Conservation (phyloP, 1,139 yeast genomes). For the Geotrichum aggregatum region DNA sequence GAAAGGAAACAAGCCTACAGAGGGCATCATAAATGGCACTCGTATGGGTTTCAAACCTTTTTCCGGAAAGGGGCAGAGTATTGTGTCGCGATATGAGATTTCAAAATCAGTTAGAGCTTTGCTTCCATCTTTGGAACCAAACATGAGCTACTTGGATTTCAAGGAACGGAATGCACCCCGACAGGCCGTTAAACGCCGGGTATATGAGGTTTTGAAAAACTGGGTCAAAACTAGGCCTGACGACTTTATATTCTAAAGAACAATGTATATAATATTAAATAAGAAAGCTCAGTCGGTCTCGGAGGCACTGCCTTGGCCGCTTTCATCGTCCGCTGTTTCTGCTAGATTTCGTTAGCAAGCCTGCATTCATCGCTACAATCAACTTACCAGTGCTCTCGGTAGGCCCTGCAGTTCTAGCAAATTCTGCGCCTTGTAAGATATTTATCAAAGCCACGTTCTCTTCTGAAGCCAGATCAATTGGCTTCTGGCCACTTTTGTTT, state of each 20-base stretch:
- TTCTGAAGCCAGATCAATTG: conserved; percentile 61
- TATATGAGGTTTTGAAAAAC: conserved; percentile 27
- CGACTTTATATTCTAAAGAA: conserved; percentile 27
- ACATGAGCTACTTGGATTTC: conserved; percentile 10
- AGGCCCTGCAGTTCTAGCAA: conserved; percentile 48
- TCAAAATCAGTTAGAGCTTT: conserved; percentile 16
- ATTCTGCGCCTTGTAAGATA: conserved; percentile 76
- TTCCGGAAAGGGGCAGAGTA: conserved; percentile 29
- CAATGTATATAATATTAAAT: background rate
- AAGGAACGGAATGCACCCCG: conserved; percentile 23
- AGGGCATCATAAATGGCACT: conserved; percentile 36
- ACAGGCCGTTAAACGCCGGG: conserved; percentile 25
- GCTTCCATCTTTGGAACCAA: background rate
- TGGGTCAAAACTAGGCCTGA: conserved; percentile 35
- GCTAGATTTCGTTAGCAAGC: no score
- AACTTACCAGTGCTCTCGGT: conserved; percentile 14
- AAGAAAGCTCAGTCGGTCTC: conserved; percentile 16
- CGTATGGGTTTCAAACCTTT: conserved; percentile 36
- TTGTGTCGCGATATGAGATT: conserved; percentile 26
- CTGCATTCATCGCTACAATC: background rate
- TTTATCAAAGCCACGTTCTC: conserved; percentile 54
- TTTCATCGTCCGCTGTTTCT: conserved; percentile 25
- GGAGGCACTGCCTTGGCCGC: conserved; percentile 25
- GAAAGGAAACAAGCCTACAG: conserved; percentile 20
- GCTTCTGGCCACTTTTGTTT: conserved; percentile 62